Conservation (phyloP, 2,329 filamentous ascomycete species). For the Chalara sp. region DNA sequence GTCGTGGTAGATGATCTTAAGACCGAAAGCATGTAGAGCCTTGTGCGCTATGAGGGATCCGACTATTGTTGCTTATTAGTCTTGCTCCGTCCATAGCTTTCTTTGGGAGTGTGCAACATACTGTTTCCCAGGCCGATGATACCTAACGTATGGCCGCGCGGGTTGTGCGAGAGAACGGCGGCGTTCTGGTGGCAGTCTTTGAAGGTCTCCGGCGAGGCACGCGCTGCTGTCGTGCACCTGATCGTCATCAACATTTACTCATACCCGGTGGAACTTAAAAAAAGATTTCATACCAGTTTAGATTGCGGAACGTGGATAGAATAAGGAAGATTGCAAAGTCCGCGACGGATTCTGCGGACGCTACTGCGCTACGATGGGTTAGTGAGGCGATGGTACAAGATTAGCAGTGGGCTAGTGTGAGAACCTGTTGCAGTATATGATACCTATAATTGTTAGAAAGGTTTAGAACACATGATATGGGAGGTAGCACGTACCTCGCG, state of each 20-base stretch:
- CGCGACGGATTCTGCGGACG: conserved; percentile 65
- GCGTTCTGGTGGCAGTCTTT: conserved; percentile 52
- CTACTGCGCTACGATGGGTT: conserved; percentile 41
- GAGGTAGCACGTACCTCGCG: conserved; percentile 33
- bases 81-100: too few species aligned
- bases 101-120: too few species aligned
- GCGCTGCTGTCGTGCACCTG: conserved; percentile 23
- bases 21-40: conserved; percentile 51
- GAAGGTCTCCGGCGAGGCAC: conserved; percentile 33
- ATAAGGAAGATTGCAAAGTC: conserved; percentile 65
- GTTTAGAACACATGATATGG: too few species aligned
- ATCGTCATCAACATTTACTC: background rate
- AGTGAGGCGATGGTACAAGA: background rate
- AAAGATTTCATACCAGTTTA: conserved; percentile 45
- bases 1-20: conserved; percentile 61
- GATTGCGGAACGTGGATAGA: conserved; percentile 60
- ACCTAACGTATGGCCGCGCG: conserved; percentile 52
- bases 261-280: background rate
- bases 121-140: conserved; percentile 63
- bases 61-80: conserved; percentile 21
- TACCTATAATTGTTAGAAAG: conserved; percentile 27
- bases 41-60: conserved; percentile 56
- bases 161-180: conserved; percentile 55
- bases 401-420: background rate
- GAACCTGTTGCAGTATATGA: conserved; percentile 62